Evolutionary conservation across 345 rosid species (phyloP).

Genomic region (Kandelia obovata): DNA sequence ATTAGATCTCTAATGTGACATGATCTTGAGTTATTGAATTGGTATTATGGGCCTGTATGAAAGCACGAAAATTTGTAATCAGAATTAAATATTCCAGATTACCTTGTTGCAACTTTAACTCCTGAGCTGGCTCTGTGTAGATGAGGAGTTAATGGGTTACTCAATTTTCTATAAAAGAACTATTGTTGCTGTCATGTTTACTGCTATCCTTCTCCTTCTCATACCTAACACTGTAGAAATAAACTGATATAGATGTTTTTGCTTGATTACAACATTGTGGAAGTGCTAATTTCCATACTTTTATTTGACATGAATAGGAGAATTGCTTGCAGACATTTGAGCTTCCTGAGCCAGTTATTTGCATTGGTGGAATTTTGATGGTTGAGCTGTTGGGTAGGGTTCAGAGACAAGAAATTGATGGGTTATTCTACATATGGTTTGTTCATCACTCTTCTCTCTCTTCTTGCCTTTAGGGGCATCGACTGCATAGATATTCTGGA

Average conservation of each 20-base stretch:
- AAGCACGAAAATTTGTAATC: not conserved
- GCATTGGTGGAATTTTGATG: slow-evolving; percentile 75
- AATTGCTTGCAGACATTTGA: slow-evolving; percentile 61
- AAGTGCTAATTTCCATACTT: not conserved
- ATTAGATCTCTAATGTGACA: no score
- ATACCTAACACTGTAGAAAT: no score
- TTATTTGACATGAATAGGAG: slow-evolving; percentile 47
- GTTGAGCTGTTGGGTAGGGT: slow-evolving; percentile 83
- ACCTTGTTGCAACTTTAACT: not conserved
- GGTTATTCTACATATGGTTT: slow-evolving; percentile 81
- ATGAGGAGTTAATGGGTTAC: not conserved
- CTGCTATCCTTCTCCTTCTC: not conserved
- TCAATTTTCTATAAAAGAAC: not conserved
- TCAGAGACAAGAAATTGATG: slow-evolving; percentile 81
- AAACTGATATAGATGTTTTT: no score
- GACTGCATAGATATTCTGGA: not conserved
- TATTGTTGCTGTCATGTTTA: not conserved
- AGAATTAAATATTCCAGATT: not conserved
- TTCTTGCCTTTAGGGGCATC: not conserved
- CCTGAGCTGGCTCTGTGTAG: not conserved
- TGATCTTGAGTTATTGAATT: not conserved
- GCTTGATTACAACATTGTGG: no score
- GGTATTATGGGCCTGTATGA: not conserved
- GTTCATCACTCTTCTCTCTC: slow-evolving; percentile 12
- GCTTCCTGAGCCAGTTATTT: slow-evolving; percentile 87